Base-by-base conservation (phyloP, 257 asterid species). In the Gentiana macrophylla region DNA sequence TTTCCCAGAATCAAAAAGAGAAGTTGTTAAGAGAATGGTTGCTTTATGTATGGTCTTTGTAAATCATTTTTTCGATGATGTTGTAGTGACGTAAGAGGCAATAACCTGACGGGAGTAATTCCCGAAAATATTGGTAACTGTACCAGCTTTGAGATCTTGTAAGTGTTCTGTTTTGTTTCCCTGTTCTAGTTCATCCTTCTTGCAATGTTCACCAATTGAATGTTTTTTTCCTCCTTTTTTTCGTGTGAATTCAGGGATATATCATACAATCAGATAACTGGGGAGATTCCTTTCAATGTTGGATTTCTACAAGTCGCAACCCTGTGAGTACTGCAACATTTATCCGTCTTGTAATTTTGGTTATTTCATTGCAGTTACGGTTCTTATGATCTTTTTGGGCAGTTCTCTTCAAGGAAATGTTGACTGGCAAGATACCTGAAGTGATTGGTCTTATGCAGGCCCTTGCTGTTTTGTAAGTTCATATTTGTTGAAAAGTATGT, bases 221-320 rank as follows among this genome's bases (percentile, higher is more conserved):
- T 38, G 7, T 51, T 8, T 50, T 53, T 24, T 53, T 32, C 6
- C 2, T 33, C 24, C 24, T 24, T 24, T 24, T 24, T 24, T 24
- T 24, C 24, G 1, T 24, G 24, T 37, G 35, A 49, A 63, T 50
- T 36, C 83, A 92, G 99, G 73, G 99, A 92, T 72, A 80, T 92
- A 53, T 88, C 99, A 0, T 92, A 85, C 71, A 92, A 92, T 70
- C 94, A 81, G 73, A 81, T 92, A 43, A 78, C 84, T 7, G 99
- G 99, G 36, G 94, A 83, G 80, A 92, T 92, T 56, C 99, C 99
- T 13, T 92, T 79, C 80, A 92, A 92, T 62, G 80, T 92, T 8
- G 99, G 99, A 1, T 92, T 92, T 68, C 56, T 92, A n/a, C 99
- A 92, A 80, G 99, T 92, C 36, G 99, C 99, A 8, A 92, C 99